Evolutionary conservation across 2,329 filamentous ascomycete species (phyloP), one percentile per base, ranked within the genome.

Genomic region (Colletotrichum costaricense): DNA sequence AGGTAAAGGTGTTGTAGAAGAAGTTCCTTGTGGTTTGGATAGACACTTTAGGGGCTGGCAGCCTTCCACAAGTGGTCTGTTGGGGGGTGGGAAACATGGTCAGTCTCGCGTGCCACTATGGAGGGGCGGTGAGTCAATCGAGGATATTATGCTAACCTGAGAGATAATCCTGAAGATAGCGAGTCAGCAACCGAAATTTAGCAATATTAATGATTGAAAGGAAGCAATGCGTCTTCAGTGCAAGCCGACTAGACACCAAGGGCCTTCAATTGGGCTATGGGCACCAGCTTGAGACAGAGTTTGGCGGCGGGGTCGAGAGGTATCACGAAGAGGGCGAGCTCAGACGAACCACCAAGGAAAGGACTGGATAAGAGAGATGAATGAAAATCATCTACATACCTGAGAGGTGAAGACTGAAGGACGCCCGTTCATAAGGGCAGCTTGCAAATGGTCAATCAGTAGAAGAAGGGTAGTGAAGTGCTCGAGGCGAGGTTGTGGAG

Each of bases 371-470:
- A 42, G 33, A 42, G 30, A 35, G 33, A 33, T 22, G 26, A 11
- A 30, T 57, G 67, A 58, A 63, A 52, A 42, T 71, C 66, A 35
- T 59, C 62, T 63, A 84, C 88, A 75, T 92, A 94, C 93, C 91
- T 95, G 93, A 86, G 93, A 95, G 87, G 93, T 95, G 88, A 95
- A 95, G 85, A 93, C 90, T 85, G 93, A 94, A 86, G 90, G 89
- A 90, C 92, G 92, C 88, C 93, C 93, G 93, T 92, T 93, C 93
- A 95, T 95, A 93, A 92, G 92, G 89, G 91, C 93, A 88, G 88
- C 85, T 84, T 79, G 76, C 79, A 80, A 72, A 77, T 78, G 79
- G 76, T 82, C 78, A 79, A 78, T 72, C 76, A 76, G 75, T 75
- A 75, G 74, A 69, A 75, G 71, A 77, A 77, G 74, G 75, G 73